phyloP scores from a whole-genome alignment of 2,329 filamentous ascomycete species.

The Diplodia seriata region DNA sequence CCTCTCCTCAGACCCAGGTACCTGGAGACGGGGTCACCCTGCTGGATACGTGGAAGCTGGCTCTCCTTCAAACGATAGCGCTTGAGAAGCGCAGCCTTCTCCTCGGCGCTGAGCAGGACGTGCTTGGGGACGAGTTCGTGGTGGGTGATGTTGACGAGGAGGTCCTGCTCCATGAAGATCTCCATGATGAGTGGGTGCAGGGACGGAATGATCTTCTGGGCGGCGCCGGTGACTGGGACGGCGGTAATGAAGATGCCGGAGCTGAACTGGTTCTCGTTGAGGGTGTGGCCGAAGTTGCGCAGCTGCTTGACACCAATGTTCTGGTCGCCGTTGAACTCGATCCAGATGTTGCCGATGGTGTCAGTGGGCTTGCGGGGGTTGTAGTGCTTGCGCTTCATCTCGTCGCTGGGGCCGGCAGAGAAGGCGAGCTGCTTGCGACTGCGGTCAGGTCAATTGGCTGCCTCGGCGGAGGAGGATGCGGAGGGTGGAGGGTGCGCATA shows the following conservation, averaged over 20 bases:
- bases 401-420: slow-evolving; percentile 80
- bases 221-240: slow-evolving; percentile 81
- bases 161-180: slow-evolving; percentile 93
- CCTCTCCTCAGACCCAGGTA: slow-evolving; percentile 90
- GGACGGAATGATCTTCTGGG: slow-evolving; percentile 82
- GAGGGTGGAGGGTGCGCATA: slow-evolving; percentile 55
- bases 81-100: slow-evolving; percentile 84
- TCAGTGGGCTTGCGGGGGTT: slow-evolving; percentile 71
- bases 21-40: slow-evolving; percentile 88
- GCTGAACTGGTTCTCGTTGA: slow-evolving; percentile 80
- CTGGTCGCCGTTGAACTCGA: slow-evolving; percentile 86
- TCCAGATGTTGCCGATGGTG: slow-evolving; percentile 86
- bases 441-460: slow-evolving; percentile 33
- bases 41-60: slow-evolving; percentile 89
- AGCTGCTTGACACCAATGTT: slow-evolving; percentile 91
- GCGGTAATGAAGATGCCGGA: slow-evolving; percentile 90
- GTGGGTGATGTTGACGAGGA: slow-evolving; percentile 97
- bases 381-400: slow-evolving; percentile 86
- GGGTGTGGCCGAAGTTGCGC: slow-evolving; percentile 84
- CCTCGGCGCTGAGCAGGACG: slow-evolving; percentile 84
- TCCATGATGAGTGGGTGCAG: slow-evolving; percentile 84
- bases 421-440: slow-evolving; percentile 88
- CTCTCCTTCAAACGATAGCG: slow-evolving; percentile 97
- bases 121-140: slow-evolving; percentile 97
- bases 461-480: background rate